phyloP scores from a whole-genome alignment of 2,329 filamentous ascomycete species.

The Hypoxylon sp. region DNA sequence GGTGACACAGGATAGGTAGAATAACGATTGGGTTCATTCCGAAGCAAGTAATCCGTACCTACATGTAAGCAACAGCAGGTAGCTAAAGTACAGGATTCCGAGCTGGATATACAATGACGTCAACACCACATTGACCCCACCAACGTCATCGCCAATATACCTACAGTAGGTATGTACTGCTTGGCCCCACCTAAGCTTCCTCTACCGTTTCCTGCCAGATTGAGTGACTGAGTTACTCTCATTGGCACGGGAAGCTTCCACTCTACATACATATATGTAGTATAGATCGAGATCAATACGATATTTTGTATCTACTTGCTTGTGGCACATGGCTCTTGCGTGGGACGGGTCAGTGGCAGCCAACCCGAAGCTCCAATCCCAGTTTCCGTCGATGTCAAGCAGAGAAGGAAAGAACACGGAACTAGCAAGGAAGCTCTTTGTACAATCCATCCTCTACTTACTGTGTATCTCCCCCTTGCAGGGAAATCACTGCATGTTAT shows the following conservation, averaged over 20 bases:
- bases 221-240: slow-evolving; percentile 3
- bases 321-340: slow-evolving; percentile 15
- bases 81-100: background rate
- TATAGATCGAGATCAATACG: slow-evolving; percentile 40
- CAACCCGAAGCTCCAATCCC: slow-evolving; percentile 39
- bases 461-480: slow-evolving; percentile 25
- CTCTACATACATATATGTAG: too few species aligned
- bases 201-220: slow-evolving; percentile 18
- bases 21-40: too few species aligned
- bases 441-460: slow-evolving; percentile 8
- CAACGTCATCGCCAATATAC: slow-evolving; percentile 37
- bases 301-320: background rate
- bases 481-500: slow-evolving; percentile 23
- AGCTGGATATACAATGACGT: slow-evolving; percentile 31
- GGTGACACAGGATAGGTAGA: background rate
- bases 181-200: slow-evolving; percentile 17
- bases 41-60: background rate
- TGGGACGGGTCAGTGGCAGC: slow-evolving; percentile 22
- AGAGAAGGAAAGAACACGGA: slow-evolving; percentile 14
- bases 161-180: too few species aligned
- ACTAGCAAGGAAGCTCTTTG: slow-evolving; percentile 26
- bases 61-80: background rate
- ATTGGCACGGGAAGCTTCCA: slow-evolving; percentile 12
- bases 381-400: slow-evolving; percentile 15
- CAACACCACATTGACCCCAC: slow-evolving; percentile 35